phyloP scores from a whole-genome alignment of 345 rosid genomes.

The Salix koriyanagi region DNA sequence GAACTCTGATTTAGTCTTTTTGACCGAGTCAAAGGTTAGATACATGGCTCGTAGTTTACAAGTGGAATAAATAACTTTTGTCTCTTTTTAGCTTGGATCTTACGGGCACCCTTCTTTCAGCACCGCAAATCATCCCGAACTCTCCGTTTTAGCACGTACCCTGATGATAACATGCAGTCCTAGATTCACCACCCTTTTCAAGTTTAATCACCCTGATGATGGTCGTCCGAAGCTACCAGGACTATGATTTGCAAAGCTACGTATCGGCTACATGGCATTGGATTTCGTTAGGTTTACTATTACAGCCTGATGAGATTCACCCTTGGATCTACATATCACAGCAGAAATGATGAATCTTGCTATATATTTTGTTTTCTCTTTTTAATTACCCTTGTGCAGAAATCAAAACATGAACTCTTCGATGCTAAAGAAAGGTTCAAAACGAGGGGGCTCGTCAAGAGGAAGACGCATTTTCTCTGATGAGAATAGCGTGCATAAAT shows the following conservation, averaged over 20 bases:
- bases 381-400: background rate
- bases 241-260: background rate
- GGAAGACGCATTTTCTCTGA: constrained; percentile 16
- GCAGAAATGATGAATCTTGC: background rate
- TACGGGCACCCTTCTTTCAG: background rate
- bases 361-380: constrained; percentile 3
- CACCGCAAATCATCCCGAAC: background rate
- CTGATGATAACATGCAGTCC: background rate
- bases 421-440: constrained; percentile 10
- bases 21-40: constrained; percentile 4
- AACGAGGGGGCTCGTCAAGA: constrained; percentile 16
- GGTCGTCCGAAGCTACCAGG: background rate
- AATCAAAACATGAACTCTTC: background rate
- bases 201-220: background rate
- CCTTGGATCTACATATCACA: background rate
- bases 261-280: background rate
- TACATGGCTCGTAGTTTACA: background rate
- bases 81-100: background rate
- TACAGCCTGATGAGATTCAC: background rate
- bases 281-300: background rate
- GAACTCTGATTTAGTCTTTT: background rate
- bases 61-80: background rate
- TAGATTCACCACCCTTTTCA: background rate
- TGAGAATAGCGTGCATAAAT: constrained; percentile 3
- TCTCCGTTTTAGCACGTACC: background rate